These are phyloP conservation scores for Annulohypoxylon stygium DNA, from an alignment of 495 filamentous ascomycete species.

Conservation along the genomic window DNA sequence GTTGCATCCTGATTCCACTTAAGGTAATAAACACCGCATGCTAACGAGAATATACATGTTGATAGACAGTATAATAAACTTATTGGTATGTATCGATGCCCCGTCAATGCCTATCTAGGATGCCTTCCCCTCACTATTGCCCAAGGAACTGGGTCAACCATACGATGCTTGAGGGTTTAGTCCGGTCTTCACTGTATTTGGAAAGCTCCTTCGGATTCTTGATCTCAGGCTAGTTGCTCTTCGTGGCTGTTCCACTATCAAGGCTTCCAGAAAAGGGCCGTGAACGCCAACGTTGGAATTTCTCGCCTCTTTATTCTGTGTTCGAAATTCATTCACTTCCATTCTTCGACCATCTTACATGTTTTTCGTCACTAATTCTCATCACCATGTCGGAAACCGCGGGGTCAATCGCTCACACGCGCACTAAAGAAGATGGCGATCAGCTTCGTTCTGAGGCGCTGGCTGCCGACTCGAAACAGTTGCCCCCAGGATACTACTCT, in stretches of 20 bases:
- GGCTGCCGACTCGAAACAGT: conserved; percentile 31
- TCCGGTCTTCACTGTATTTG: neutral
- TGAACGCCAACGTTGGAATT: neutral
- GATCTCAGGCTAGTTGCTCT: conserved; percentile 1
- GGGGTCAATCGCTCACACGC: conserved; percentile 12
- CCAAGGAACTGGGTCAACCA: conserved; percentile 13
- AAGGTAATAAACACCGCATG: conserved; percentile 9
- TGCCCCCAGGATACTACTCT: conserved; percentile 25
- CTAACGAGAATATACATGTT: conserved; percentile 14
- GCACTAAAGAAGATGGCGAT: conserved; percentile 22
- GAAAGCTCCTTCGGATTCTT: conserved; percentile 4
- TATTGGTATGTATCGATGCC: conserved; percentile 5
- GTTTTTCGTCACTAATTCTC: neutral
- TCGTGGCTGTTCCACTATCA: neutral
- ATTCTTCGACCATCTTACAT: neutral
- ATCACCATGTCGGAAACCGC: conserved; percentile 15
- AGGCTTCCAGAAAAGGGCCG: conserved; percentile 16
- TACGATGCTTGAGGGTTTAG: conserved; percentile 2
- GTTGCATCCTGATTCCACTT: conserved; percentile 5
- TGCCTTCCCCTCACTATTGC: conserved; percentile 15
- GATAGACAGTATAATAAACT: conserved; percentile 12
- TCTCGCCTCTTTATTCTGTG: conserved; percentile 1
- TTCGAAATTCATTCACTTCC: conserved; percentile 4
- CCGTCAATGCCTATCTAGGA: conserved; percentile 1
- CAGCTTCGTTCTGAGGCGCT: conserved; percentile 28